Evolutionary conservation across 169 alveolate genomes (phyloP).

Genomic region (Besnoitia besnoiti): DNA sequence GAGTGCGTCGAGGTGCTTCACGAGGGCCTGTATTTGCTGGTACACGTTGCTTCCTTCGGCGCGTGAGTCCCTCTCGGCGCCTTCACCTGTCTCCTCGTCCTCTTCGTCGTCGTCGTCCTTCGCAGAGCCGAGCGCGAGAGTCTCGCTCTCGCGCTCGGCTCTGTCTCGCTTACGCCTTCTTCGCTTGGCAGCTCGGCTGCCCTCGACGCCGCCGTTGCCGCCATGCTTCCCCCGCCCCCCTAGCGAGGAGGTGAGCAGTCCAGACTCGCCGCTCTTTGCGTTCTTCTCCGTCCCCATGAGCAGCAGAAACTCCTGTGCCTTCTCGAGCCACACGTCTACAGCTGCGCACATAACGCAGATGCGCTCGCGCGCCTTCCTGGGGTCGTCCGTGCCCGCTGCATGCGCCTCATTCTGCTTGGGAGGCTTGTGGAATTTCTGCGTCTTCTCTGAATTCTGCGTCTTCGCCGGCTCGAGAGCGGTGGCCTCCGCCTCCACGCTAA

Average conservation of each 20-base stretch:
- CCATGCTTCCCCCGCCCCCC: neutral
- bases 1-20: neutral
- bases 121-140: neutral
- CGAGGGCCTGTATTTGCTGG: neutral
- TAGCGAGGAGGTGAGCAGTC: neutral
- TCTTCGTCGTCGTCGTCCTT: neutral
- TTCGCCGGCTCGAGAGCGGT: too few relatives aligned
- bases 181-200: neutral
- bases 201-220: neutral
- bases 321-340: neutral
- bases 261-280: neutral
- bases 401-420: too few relatives aligned
- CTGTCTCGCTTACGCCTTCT: neutral
- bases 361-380: neutral
- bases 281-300: neutral
- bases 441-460: too few relatives aligned
- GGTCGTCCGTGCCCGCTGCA: neutral
- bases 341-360: conserved; percentile 19
- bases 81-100: neutral
- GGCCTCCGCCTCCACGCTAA: neutral
- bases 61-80: neutral
- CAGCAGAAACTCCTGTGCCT: neutral
- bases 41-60: neutral
- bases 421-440: too few relatives aligned
- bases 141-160: neutral